Conservation (phyloP, 331 rosid species). For the Malus hybrid region DNA sequence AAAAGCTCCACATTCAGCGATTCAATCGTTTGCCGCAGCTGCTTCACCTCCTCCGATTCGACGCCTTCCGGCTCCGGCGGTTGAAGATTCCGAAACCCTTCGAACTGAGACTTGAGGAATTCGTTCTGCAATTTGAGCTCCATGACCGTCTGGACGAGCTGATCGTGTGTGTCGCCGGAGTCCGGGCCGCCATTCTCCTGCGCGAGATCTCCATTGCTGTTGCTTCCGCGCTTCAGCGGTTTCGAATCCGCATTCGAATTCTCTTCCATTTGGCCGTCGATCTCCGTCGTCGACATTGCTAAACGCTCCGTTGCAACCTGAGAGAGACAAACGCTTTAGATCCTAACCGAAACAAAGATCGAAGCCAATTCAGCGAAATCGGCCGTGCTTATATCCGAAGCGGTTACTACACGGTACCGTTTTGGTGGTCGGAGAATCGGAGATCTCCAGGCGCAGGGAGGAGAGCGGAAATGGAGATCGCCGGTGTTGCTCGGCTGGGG, state of each 20-base stretch:
- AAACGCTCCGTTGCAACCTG: background rate
- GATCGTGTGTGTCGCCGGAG: conserved; percentile 36
- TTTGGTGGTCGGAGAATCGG: background rate
- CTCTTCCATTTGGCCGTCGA: conserved; percentile 31
- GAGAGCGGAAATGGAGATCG: conserved; percentile 30
- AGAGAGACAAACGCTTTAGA: background rate
- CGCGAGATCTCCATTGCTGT: conserved; percentile 25
- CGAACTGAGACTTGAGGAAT: conserved; percentile 70
- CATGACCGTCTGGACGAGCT: conserved; percentile 53
- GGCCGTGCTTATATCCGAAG: background rate
- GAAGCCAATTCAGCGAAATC: background rate
- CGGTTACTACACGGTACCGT: background rate
- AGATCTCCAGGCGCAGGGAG: conserved; percentile 3
- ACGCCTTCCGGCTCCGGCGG: conserved; percentile 26
- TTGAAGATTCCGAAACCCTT: conserved; percentile 31
- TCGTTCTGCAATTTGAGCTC: conserved; percentile 81
- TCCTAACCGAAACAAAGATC: background rate
- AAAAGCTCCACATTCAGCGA: conserved; percentile 49
- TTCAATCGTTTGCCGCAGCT: conserved; percentile 46
- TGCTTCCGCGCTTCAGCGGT: conserved; percentile 23
- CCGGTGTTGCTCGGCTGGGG: conserved; percentile 13
- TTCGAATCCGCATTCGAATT: conserved; percentile 19
- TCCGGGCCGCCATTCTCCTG: conserved; percentile 31
- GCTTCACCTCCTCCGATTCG: conserved; percentile 35
- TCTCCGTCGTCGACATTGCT: conserved; percentile 32